Conservation (phyloP, 106 monocot species). For the Acorus gramineus region DNA sequence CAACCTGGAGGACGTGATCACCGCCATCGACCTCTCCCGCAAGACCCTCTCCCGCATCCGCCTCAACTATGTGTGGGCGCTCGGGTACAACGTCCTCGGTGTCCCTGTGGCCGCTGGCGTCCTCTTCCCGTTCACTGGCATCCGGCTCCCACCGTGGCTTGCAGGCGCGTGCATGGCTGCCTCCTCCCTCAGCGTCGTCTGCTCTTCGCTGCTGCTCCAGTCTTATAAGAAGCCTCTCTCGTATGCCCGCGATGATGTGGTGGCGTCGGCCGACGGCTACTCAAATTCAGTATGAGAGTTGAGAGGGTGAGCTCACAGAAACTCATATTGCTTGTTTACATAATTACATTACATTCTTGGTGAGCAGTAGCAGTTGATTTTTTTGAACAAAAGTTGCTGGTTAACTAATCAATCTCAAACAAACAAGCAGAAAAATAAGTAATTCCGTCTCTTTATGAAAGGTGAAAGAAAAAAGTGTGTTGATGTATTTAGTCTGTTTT, state of each 20-base stretch:
- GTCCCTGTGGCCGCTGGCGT: slow-evolving; percentile 71
- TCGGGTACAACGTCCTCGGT: slow-evolving; percentile 72
- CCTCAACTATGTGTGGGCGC: slow-evolving; percentile 76
- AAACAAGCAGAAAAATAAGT: no score
- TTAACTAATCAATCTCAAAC: no score
- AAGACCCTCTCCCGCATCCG: slow-evolving; percentile 68
- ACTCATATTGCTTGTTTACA: no score
- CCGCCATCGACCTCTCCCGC: slow-evolving; percentile 77
- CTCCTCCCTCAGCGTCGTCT: slow-evolving; percentile 79
- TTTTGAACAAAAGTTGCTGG: no score
- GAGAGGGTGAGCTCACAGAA: no score
- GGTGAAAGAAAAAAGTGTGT: no score
- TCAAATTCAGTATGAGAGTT: slow-evolving; percentile 17
- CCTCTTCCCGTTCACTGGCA: slow-evolving; percentile 53
- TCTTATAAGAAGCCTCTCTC: slow-evolving; percentile 62
- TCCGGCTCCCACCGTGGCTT: slow-evolving; percentile 75
- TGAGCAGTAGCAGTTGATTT: no score
- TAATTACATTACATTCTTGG: no score
- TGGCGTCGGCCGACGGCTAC: background rate
- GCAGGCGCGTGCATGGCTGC: slow-evolving; percentile 88
- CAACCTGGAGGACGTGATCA: slow-evolving; percentile 78
- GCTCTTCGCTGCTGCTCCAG: slow-evolving; percentile 79
- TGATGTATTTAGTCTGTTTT: no score
- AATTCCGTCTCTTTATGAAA: no score
- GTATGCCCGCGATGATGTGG: slow-evolving; percentile 12